Base-by-base conservation (phyloP, 2,329 filamentous ascomycete genomes). In the Diaporthe sp. region DNA sequence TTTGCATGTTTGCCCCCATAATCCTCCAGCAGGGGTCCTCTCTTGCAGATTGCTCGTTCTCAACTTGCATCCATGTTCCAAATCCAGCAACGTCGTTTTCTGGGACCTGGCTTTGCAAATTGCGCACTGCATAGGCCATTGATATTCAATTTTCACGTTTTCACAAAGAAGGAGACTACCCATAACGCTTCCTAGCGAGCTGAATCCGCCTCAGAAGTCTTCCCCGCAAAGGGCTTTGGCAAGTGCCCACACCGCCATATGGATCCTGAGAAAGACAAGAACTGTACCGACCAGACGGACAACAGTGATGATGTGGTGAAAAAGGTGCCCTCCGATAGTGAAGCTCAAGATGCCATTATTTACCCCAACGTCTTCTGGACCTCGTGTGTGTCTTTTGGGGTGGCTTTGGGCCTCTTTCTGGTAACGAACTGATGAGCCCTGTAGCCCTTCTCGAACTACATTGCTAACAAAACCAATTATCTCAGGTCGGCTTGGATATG, bases 301-400 rank as follows among this genome's bases (percentile, higher is more conserved):
- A 50, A 35, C 12, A 1, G 42, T 25, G 42, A 51, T 13, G 13
- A 37, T 51, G 30, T 17, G 2, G 22, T 25, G 27, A 12, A 30
- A 32, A 66, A 66, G 30, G 13, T 15, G 13, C 0, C 42, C 1
- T 25, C 30, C 1, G 22, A 1, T 6, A 9, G 13, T 1, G 42
- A 50, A 12, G 22, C 7, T 6, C 44, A 51, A 0, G 42, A 35
- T 12, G 27, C 22, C 15, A 51, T 51, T 25, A 44, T 25, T 19
- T 51, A 66, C 4, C 61, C 61, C 22, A 66, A 50, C 7, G 61
- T 66, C 42, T 66, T 66, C 30, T 50, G 61, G 61, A 66, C 61
- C 6, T 66, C 61, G 2, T 66, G 61, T 37, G 61, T 66, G 1
- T 66, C 61, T 37, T 35, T 66, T 1, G 61, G 61, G 27, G 61